These are phyloP conservation scores for Kodamaea anthophila DNA, from an alignment of 1,139 yeast genomes.

Conservation along the genomic window DNA sequence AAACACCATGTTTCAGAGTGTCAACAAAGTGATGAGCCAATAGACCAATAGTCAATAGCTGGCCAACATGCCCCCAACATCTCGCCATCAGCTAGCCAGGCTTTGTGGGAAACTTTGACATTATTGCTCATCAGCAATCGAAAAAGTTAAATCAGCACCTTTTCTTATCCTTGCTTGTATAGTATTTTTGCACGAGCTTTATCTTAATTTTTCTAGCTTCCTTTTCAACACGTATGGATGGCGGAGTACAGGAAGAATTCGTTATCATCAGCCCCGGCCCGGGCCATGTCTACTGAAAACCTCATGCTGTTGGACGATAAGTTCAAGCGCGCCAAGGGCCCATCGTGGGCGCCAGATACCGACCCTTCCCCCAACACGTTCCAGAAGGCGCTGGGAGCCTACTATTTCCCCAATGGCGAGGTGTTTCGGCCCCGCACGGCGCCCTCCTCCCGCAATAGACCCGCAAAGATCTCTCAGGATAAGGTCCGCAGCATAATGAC, in stretches of 20 bases:
- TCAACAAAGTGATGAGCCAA: too few relatives aligned
- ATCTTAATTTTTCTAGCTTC: too few relatives aligned
- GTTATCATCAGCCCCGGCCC: conserved; percentile 22
- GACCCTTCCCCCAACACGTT: too few relatives aligned
- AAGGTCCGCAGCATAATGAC: conserved; percentile 2
- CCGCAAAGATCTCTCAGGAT: conserved; percentile 28
- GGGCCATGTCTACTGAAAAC: conserved; percentile 32
- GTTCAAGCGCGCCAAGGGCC: conserved; percentile 30
- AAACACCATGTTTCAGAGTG: too few relatives aligned
- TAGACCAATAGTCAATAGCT: too few relatives aligned
- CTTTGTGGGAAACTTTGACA: too few relatives aligned
- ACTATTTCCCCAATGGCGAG: conserved; percentile 52
- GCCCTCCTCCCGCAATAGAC: conserved; percentile 35
- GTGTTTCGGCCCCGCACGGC: conserved; percentile 43
- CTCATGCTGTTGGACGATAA: conserved; percentile 33
- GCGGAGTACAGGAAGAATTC: conserved; percentile 24
- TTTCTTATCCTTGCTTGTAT: too few relatives aligned
- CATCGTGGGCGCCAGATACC: conserved; percentile 12
- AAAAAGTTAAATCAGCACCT: too few relatives aligned
- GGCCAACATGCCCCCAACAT: too few relatives aligned
- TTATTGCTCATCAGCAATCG: too few relatives aligned
- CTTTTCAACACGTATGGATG: conserved; percentile 1
- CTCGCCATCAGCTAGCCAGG: too few relatives aligned
- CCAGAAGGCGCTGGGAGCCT: conserved; percentile 1
- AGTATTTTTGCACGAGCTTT: too few relatives aligned